These are phyloP conservation scores for Geotrichum klebahnii DNA, from an alignment of 1,139 yeast genomes.

Conservation along the genomic window DNA sequence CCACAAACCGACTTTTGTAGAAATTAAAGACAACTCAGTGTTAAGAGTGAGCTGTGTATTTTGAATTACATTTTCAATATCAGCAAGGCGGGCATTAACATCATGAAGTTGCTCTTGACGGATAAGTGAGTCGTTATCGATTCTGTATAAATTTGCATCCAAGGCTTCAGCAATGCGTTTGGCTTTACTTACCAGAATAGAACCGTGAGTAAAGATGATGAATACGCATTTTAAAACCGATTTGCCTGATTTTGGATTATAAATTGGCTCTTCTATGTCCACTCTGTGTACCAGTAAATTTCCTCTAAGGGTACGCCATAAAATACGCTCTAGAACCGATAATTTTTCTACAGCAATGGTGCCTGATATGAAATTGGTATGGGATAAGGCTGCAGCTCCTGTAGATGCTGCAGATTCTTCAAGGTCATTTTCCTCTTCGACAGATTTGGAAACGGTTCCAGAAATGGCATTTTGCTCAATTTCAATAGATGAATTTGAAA, in stretches of 20 bases:
- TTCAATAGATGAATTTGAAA: constrained; percentile 39
- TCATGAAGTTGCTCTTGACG: constrained; percentile 58
- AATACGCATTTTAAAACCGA: constrained; percentile 64
- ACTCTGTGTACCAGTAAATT: constrained; percentile 71
- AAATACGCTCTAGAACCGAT: constrained; percentile 69
- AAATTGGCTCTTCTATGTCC: constrained; percentile 59
- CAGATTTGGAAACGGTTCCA: constrained; percentile 28
- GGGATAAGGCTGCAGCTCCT: constrained; percentile 25
- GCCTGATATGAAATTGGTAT: constrained; percentile 71
- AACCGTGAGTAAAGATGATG: constrained; percentile 86
- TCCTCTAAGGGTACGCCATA: constrained; percentile 92
- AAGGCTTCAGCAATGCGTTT: constrained; percentile 74
- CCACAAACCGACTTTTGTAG: constrained; percentile 75
- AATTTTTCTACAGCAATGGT: constrained; percentile 72
- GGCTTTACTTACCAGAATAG: constrained; percentile 62
- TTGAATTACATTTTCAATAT: constrained; percentile 62
- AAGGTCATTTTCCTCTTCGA: constrained; percentile 17
- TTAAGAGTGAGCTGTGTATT: constrained; percentile 68
- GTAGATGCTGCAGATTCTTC: constrained; percentile 18
- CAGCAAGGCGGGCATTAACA: constrained; percentile 56
- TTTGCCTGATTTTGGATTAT: constrained; percentile 49
- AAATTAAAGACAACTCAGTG: constrained; percentile 72
- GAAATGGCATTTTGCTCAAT: constrained; percentile 22
- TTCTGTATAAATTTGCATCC: constrained; percentile 71
- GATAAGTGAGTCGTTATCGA: constrained; percentile 54